Evolutionary conservation across 108 stramenopile genomes (phyloP), one percentile per base, ranked within the genome.

Genomic region (Licmophora abbreviata): DNA sequence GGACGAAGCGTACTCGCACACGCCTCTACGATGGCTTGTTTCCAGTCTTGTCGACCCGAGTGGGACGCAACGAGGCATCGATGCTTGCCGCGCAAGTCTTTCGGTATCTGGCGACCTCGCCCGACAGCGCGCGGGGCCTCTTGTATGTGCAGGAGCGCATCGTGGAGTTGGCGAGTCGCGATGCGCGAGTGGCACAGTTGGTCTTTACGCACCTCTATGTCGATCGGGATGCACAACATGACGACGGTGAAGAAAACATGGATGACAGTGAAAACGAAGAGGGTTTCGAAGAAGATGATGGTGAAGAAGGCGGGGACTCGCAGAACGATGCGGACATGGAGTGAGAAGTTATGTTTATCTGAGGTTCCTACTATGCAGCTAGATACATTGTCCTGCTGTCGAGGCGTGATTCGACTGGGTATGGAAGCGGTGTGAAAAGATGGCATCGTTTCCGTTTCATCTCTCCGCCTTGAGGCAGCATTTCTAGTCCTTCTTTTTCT

Each of bases 11-110:
- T 4, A 40, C 38, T 18, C 54, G 36, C 36, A 56, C 52, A 18
- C 63, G 69, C 0, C 56, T 86, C 5, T 91, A 68, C 44, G 82
- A 91, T 61, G 73, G 82, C 23, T 37, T 91, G 8, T 27, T 85
- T 10, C 81, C 85, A 14, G 75, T 79, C 61, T 56, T 91, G 47
- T 68, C 82, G 21, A 68, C 77, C 6, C 54, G 61, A n/a, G 69
- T 74, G 17, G 84, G 79, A 24, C 67, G 81, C 24, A 70, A 66
- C 15, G 84, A 91, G 54, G 77, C 83, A 4, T 72, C 71, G 1
- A 29, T 53, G 32, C 56, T 86, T 36, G 88, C 88, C 8, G 36
- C 59, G 8, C 72, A 77, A 44, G 50, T 91, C 0, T 58, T 91
- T 35, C 22, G 62, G 10, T 77, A 83, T 52, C 48, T 91, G 49